Evolutionary conservation across 2,329 filamentous ascomycete genomes (phyloP), one percentile per base, ranked within the genome.

Genomic region (Penicillium palitans): DNA sequence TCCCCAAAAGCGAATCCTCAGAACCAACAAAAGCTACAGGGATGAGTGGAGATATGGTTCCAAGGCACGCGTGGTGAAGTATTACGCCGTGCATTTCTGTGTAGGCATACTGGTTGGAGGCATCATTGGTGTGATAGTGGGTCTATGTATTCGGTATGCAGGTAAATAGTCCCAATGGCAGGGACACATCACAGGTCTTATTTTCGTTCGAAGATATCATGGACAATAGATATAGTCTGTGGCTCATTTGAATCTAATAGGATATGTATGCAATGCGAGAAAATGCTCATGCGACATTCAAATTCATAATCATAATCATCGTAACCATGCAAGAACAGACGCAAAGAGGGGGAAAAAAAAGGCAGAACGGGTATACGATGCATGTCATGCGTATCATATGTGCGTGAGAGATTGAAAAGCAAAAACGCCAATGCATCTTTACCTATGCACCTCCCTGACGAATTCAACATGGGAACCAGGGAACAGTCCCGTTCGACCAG

Each of bases 401-500:
- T 33, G 13, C 10, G 13, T 33, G 45, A 1, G 45, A 33, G 10
- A 15, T 24, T 37, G 10, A 27, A 55, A 33, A 25, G n/a, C 25
- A 31, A 48, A 29, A 25, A n/a, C 1, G 6, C 2, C 41, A 33
- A 17, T 13, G 3, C 25, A 17, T 33, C 33, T 24, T 56, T 64
- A 74, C n/a, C 58, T 61, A 51, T 29, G 40, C 3, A 75, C 65
- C 55, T 76, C 74, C 44, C 66, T 68, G 9, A 84, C 61, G 29
- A 86, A 69, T 64, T 79, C 79, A 27, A 92, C 90, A 80, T 93
- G 93, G 8, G 85, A 84, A 7, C 87, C 87, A 5, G 93, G 93
- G 70, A 97, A 96, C 63, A 97, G 68, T 0, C 91, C 93, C 66
- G 85, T 87, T 25, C 78, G 79, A 0, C 91, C 92, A 77, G 91